These are phyloP conservation scores for Penicillium sp. DNA, from an alignment of 2,329 filamentous ascomycete species.

Conservation along the genomic window DNA sequence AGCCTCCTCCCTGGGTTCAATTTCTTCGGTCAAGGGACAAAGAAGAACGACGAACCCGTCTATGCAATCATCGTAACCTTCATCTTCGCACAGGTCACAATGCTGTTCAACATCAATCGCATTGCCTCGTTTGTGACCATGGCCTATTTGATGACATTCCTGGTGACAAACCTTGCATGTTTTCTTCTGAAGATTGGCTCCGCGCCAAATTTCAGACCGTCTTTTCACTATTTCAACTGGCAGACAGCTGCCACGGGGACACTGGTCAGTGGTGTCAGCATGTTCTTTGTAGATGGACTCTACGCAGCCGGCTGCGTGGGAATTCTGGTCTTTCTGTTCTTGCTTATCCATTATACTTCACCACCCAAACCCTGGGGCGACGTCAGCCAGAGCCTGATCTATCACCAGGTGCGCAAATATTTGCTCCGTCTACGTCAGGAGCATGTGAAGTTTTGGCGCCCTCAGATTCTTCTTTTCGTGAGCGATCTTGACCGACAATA, in stretches of 20 bases:
- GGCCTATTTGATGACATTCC: slow-evolving; percentile 87
- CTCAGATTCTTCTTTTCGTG: slow-evolving; percentile 76
- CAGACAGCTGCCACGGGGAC: slow-evolving; percentile 71
- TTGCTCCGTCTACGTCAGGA: slow-evolving; percentile 75
- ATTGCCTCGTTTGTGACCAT: slow-evolving; percentile 87
- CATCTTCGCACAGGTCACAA: slow-evolving; percentile 66
- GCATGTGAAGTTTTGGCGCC: slow-evolving; percentile 90
- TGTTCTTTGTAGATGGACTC: slow-evolving; percentile 84
- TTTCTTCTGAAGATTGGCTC: slow-evolving; percentile 82
- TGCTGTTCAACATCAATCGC: slow-evolving; percentile 77
- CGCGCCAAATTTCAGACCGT: slow-evolving; percentile 80
- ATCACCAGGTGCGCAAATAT: slow-evolving; percentile 83
- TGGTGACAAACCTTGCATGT: slow-evolving; percentile 81
- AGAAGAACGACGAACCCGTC: slow-evolving; percentile 66
- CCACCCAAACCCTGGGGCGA: slow-evolving; percentile 87
- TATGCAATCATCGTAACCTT: slow-evolving; percentile 72
- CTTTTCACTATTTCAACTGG: slow-evolving; percentile 85
- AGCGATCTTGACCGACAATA: slow-evolving; percentile 78
- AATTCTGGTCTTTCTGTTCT: slow-evolving; percentile 68
- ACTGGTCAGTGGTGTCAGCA: slow-evolving; percentile 68
- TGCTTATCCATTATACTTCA: slow-evolving; percentile 77
- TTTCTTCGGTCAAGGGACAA: slow-evolving; percentile 67
- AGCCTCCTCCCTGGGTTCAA: slow-evolving; percentile 69
- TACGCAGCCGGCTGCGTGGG: slow-evolving; percentile 72
- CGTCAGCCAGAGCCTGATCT: slow-evolving; percentile 82